Evolutionary conservation across 176 grass and related monocot species (phyloP), one percentile per base, ranked within the genome.

Genomic region (Triticum turgidum): DNA sequence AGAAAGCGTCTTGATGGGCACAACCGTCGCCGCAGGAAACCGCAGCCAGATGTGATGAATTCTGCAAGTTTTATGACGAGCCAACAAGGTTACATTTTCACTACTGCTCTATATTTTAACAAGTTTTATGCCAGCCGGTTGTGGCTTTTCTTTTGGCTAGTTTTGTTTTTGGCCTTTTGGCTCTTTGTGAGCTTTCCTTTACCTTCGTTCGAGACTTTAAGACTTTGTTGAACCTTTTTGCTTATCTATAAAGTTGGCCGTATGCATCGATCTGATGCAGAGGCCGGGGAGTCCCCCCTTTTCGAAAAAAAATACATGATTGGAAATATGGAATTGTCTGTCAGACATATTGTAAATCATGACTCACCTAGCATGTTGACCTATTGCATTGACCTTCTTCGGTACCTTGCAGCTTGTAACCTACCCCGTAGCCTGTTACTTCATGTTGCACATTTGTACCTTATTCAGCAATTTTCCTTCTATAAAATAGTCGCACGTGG

Each of bases 1-100:
- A 95, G 96, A 76, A 98, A 95, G 73, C 91, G 96, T 11, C 86
- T 98, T 30, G 96, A 98, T 83, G 93, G 96, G 42, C 96, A 98
- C 87, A 98, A 98, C 33, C 89, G 93, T 69, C 91, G 96, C 1
- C 81, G 96, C 66, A 94, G 96, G 78, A 98, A 95, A 80, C 91
- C 93, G 22, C 91, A 86, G 17, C 89, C 88, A 67, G 93, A 96
- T 73, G 45, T 87, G 27, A 85, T 92, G 78, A 91, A 70, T 89
- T 74, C 92, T 80, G 85, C 86, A 59, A 89, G 63, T 80, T 87
- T 91, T 82, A 89, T 94, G 75, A 77, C 86, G 22, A 92, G 86
- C 76, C 96, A 89, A 59, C 96, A 95, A 89, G 96, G 96, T 98
- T 20, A 51, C 8, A 21, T 54, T 44, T 47, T 65, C 35, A 75